Percentiles rank a stretch among this genome's conserved stretches.
Evolutionary conservation across 768 basidiomycete species (phyloP).

Genomic region (Mrakia gelida): DNA sequence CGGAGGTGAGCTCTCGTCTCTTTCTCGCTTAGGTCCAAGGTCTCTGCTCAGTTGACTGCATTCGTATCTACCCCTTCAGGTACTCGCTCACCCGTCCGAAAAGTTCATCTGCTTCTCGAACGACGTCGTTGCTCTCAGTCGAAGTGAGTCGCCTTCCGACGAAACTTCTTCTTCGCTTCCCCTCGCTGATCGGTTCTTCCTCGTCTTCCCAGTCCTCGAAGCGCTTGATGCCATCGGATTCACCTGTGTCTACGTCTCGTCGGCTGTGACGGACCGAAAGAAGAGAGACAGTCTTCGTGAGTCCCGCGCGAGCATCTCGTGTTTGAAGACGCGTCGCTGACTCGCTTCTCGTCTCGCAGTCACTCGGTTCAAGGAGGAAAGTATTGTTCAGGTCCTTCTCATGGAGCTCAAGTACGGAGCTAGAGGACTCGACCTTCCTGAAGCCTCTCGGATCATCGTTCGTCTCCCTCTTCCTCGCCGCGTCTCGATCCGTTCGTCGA

Average conservation of each 20-base stretch:
- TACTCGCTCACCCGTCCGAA: background rate
- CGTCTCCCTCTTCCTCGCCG: background rate
- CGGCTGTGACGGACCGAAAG: background rate
- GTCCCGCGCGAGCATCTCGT: background rate
- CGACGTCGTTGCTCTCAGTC: slow-evolving; percentile 7
- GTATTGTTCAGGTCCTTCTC: background rate
- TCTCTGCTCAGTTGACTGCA: too few relatives aligned
- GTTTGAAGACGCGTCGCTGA: background rate
- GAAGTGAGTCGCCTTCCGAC: background rate
- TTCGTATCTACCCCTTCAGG: background rate
- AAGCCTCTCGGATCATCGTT: slow-evolving; percentile 15
- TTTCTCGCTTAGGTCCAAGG: background rate
- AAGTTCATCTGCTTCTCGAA: slow-evolving; percentile 21
- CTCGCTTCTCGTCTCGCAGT: background rate
- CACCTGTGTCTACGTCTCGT: slow-evolving; percentile 3
- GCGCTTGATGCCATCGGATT: slow-evolving; percentile 1
- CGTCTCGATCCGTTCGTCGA: background rate
- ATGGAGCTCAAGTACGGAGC: slow-evolving; percentile 20
- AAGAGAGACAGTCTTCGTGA: slow-evolving; percentile 5
- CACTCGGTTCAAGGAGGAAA: background rate
- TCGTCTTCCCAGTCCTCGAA: background rate
- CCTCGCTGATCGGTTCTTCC: background rate
- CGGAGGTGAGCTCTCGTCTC: background rate
- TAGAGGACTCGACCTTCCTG: slow-evolving; percentile 2
- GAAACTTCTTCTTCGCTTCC: background rate